These are phyloP conservation scores for Fraxinus sp. DNA, from an alignment of 305 asterid species.

Conservation along the genomic window DNA sequence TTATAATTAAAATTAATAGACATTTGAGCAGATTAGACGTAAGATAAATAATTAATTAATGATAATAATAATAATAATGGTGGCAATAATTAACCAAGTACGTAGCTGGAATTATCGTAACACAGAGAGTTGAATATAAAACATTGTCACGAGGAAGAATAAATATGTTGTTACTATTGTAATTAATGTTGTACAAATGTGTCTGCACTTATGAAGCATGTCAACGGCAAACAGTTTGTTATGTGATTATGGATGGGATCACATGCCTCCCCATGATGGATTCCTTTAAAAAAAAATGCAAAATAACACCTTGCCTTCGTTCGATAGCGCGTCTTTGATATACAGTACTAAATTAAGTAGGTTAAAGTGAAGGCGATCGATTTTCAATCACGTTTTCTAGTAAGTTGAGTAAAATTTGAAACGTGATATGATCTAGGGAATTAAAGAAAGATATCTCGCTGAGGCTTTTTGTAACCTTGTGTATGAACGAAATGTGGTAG, in stretches of 20 bases:
- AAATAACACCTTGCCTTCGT: background rate
- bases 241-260: slow-evolving; percentile 3
- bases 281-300: background rate
- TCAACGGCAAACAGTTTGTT: background rate
- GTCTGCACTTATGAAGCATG: slow-evolving; percentile 5
- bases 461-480: background rate
- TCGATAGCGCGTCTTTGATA: too few relatives aligned
- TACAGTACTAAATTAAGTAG: background rate
- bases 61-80: background rate
- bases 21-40: background rate
- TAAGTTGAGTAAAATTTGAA: background rate
- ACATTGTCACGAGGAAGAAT: slow-evolving; percentile 5
- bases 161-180: background rate
- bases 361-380: background rate
- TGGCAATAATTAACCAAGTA: background rate
- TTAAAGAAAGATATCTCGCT: background rate
- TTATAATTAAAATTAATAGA: background rate
- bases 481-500: background rate
- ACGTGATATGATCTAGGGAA: background rate
- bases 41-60: background rate
- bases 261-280: background rate
- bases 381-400: background rate
- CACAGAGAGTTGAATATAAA: background rate
- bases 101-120: background rate
- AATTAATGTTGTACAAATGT: background rate